phyloP scores from a whole-genome alignment of 208 protist genomes.

The Eutreptiella sp. region DNA sequence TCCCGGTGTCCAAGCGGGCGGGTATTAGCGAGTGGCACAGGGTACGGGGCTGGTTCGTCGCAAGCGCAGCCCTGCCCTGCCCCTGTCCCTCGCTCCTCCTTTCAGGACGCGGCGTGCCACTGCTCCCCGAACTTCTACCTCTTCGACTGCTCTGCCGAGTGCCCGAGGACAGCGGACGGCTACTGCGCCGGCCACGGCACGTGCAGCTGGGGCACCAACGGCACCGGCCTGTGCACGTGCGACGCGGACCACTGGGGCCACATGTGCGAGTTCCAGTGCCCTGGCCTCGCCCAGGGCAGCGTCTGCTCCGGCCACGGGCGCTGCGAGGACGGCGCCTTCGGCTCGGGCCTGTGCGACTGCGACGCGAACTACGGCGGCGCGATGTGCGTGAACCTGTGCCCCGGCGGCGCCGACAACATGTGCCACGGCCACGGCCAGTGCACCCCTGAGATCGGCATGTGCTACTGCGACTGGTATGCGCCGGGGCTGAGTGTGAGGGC shows the following conservation, averaged over 20 bases:
- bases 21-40: too few species aligned
- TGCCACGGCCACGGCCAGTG: constrained; percentile 8
- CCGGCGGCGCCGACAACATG: neutral
- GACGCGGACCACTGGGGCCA: constrained; percentile 1
- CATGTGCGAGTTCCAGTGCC: constrained; percentile 12
- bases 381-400: constrained; percentile 17
- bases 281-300: neutral
- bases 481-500: too few species aligned
- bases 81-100: too few species aligned
- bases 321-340: constrained; percentile 17
- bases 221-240: constrained; percentile 9
- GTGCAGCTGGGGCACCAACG: constrained; percentile 7
- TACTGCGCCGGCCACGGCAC: constrained; percentile 7
- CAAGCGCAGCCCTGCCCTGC: too few species aligned
- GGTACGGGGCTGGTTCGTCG: too few species aligned
- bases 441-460: neutral
- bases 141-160: neutral
- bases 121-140: neutral
- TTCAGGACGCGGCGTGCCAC: neutral
- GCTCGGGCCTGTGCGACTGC: constrained; percentile 17
- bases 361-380: constrained; percentile 5
- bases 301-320: constrained; percentile 4
- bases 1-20: too few species aligned
- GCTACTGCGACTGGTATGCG: constrained; percentile 17
- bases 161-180: neutral